Evolutionary conservation across 2,329 filamentous ascomycete species (phyloP), one percentile per base, ranked within the genome.

Genomic region (Venturiaceae sp.): DNA sequence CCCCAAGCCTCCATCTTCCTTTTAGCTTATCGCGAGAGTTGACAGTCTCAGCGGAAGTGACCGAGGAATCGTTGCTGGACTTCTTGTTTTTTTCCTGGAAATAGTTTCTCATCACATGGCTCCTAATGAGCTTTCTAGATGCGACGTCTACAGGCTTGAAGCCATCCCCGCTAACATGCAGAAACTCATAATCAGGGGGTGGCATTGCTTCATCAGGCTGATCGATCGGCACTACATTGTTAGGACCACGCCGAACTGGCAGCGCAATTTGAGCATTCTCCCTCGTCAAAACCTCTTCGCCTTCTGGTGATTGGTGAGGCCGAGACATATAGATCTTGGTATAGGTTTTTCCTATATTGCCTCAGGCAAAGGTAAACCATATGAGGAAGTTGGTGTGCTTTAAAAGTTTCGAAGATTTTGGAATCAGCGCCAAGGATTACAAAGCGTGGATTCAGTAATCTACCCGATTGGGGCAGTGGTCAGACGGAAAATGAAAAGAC

Each of bases 121-220:
- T 55, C 33, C 53, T 41, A 55, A 55, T 55, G 23, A 55, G 53
- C 33, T 28, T 55, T 36, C 53, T 55, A 28, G 53, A 55, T 5
- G 33, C 34, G n/a, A 41, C 19, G 30, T 55, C 53, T 13, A 41
- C 16, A 30, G 32, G 33, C 53, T 55, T 55, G n/a, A 41, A 55
- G 34, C 33, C 53, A 37, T 30, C 21, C n/a, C 36, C 33, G 23
- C 16, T 3, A 30, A 21, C 5, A 28, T 41, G n/a, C 23, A 41
- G n/a, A 41, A 55, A 41, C 33, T 41, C 26, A 41, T 36, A 55
- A 4, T 39, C 53, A 26, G 36, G 34, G 16, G 33, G 13, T 55
- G n/a, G 33, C 32, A 28, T n/a, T 30, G 53, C 21, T 28, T 32
- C 26, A 8, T 53, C 47, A 53, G 23, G 26, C 47, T 33, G 28